A percentile compares a stretch with the other conserved stretches of the same genome.
phyloP scores from a whole-genome alignment of 1,284 basidiomycete genomes.

The Ceratorhiza oryzae-sativae region DNA sequence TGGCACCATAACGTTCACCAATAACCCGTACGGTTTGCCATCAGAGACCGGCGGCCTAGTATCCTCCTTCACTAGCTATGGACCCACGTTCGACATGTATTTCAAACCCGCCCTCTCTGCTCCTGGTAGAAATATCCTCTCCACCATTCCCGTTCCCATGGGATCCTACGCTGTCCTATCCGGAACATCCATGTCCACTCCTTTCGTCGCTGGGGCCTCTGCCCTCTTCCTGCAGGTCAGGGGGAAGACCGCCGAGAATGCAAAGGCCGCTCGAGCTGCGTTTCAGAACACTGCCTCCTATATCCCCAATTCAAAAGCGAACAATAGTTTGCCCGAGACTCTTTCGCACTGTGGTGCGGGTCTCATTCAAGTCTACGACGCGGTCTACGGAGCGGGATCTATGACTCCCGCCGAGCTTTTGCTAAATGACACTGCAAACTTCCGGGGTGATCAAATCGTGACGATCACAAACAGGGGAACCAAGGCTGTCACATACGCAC shows the following conservation, averaged over 20 bases:
- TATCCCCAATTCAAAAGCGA: conserved; percentile 53
- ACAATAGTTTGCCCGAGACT: conserved; percentile 60
- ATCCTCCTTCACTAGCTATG: conserved; percentile 63
- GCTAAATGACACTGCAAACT: conserved; percentile 65
- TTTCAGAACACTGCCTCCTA: conserved; percentile 54
- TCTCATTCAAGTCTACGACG: conserved; percentile 67
- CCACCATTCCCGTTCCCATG: conserved; percentile 59
- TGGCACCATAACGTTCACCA: no score
- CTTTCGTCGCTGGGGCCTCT: conserved; percentile 67
- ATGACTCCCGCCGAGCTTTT: conserved; percentile 67
- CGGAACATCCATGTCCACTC: conserved; percentile 55
- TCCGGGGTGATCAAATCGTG: conserved; percentile 44
- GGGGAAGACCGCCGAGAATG: conserved; percentile 61
- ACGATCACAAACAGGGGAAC: conserved; percentile 46
- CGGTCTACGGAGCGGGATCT: conserved; percentile 44
- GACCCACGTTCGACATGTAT: conserved; percentile 66
- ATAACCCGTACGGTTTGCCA: no score
- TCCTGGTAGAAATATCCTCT: conserved; percentile 70
- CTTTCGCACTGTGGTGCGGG: conserved; percentile 72
- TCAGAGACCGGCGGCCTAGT: conserved; percentile 62
- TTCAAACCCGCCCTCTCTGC: conserved; percentile 65
- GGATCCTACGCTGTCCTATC: conserved; percentile 55
- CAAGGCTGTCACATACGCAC: conserved; percentile 44
- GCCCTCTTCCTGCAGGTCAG: no score
- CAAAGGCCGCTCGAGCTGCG: conserved; percentile 58